phyloP scores from a whole-genome alignment of 169 alveolate genomes.

The Cryptosporidium ryanae region DNA sequence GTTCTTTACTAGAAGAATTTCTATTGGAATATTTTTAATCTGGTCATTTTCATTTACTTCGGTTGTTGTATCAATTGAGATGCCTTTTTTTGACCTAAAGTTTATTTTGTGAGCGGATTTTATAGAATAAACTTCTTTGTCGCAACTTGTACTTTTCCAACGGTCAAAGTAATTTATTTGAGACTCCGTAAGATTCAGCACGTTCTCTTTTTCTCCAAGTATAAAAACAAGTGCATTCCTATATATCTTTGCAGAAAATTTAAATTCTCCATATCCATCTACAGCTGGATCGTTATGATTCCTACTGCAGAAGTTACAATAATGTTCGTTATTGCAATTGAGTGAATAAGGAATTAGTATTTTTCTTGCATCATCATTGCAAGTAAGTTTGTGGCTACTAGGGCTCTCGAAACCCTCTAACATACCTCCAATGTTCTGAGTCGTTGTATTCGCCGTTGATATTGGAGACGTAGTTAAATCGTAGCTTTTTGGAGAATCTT shows the following conservation, averaged over 20 bases:
- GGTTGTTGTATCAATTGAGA: conserved; percentile 20
- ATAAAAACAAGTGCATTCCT: conserved; percentile 68
- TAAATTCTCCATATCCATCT: neutral
- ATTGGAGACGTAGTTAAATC: conserved; percentile 25
- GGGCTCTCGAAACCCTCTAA: conserved; percentile 10
- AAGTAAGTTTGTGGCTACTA: neutral
- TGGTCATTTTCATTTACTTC: conserved; percentile 15
- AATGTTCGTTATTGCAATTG: conserved; percentile 55
- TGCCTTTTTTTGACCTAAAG: conserved; percentile 41
- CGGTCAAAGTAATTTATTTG: conserved; percentile 69
- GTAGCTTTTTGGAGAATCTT: conserved; percentile 58
- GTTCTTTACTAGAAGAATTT: conserved; percentile 41
- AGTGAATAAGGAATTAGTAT: conserved; percentile 40
- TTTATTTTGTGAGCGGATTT: conserved; percentile 35
- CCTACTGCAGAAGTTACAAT: conserved; percentile 37
- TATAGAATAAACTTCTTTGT: conserved; percentile 20
- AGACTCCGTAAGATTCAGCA: conserved; percentile 13
- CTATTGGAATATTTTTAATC: conserved; percentile 22
- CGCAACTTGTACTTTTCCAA: conserved; percentile 68
- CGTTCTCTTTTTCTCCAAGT: conserved; percentile 49
- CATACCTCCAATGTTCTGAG: conserved; percentile 5
- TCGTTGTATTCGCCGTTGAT: conserved; percentile 18
- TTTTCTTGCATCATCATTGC: neutral
- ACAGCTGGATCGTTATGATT: neutral
- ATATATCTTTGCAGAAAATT: conserved; percentile 38